phyloP scores from a whole-genome alignment of 768 basidiomycete species.

The Panus rudis region DNA sequence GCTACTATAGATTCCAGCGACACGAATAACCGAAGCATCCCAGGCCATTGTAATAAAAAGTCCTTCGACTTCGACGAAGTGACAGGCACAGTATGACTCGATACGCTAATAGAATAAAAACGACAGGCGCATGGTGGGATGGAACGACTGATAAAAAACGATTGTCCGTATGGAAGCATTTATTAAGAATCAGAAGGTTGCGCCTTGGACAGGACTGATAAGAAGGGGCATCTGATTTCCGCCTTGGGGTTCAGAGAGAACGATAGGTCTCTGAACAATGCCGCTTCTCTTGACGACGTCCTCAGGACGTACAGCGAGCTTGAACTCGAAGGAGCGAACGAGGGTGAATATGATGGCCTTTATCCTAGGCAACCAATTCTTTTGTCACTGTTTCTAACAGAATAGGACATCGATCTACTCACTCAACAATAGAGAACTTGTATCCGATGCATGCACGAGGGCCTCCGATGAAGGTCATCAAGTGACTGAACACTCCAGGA shows the following conservation, averaged over 20 bases:
- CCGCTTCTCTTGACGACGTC: constrained; percentile 12
- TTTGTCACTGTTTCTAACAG: not conserved
- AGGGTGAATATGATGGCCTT: constrained; percentile 21
- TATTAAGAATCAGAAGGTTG: no score
- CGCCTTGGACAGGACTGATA: constrained; percentile 9
- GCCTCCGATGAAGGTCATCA: constrained; percentile 58
- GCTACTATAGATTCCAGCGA: no score
- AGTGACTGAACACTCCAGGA: constrained; percentile 56
- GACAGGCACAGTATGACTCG: no score
- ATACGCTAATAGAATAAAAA: no score
- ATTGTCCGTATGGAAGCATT: no score
- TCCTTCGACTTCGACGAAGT: no score
- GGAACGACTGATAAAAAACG: no score
- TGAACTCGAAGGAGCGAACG: constrained; percentile 20
- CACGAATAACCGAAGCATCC: no score
- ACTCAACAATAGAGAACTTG: constrained; percentile 57
- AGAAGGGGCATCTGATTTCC: constrained; percentile 18
- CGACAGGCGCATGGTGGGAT: no score
- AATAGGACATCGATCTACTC: constrained; percentile 17
- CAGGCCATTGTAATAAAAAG: no score
- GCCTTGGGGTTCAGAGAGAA: constrained; percentile 9
- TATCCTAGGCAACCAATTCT: constrained; percentile 3
- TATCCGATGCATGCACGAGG: constrained; percentile 63
- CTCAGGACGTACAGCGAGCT: constrained; percentile 17
- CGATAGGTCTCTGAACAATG: constrained; percentile 15